A percentile compares a stretch with the other conserved stretches of the same genome.
These are phyloP conservation scores for Alternaria triticimaculans DNA, from an alignment of 2,329 filamentous ascomycete genomes.

Conservation along the genomic window DNA sequence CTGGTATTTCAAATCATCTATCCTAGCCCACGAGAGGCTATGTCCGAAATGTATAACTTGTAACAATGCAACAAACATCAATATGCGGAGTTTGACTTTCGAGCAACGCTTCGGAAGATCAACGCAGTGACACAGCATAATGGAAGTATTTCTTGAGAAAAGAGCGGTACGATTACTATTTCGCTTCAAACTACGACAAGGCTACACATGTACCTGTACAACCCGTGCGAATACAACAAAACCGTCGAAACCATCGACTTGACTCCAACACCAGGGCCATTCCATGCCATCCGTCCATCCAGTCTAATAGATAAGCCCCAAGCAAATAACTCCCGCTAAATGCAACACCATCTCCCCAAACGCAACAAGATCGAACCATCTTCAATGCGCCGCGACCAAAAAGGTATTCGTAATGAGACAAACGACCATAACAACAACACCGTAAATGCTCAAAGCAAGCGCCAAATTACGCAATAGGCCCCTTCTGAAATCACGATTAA, in stretches of 20 bases:
- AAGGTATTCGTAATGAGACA: slow-evolving; percentile 87
- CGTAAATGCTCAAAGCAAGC: slow-evolving; percentile 80
- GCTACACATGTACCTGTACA: neutral
- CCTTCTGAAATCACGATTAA: slow-evolving; percentile 68
- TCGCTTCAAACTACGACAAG: neutral
- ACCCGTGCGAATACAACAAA: neutral
- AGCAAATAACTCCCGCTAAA: slow-evolving; percentile 8
- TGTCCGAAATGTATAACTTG: neutral
- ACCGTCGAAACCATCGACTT: neutral
- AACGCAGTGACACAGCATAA: too few species aligned
- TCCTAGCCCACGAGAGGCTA: neutral
- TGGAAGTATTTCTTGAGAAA: too few species aligned
- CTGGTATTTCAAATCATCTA: rapidly evolving
- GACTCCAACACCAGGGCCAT: neutral
- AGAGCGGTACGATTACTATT: neutral
- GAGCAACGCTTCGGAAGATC: too few species aligned
- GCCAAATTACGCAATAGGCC: slow-evolving; percentile 73
- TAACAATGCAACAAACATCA: neutral
- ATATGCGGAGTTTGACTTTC: neutral
- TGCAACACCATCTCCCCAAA: neutral
- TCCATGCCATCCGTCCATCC: neutral
- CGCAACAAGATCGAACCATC: neutral
- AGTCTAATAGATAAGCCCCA: neutral
- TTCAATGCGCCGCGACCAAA: slow-evolving; percentile 69
- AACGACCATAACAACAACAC: slow-evolving; percentile 84